Percentiles rank a stretch among this genome's conserved stretches.
These are phyloP conservation scores for Conticribra weissflogii DNA, from an alignment of 108 stramenopile species.

Conservation along the genomic window DNA sequence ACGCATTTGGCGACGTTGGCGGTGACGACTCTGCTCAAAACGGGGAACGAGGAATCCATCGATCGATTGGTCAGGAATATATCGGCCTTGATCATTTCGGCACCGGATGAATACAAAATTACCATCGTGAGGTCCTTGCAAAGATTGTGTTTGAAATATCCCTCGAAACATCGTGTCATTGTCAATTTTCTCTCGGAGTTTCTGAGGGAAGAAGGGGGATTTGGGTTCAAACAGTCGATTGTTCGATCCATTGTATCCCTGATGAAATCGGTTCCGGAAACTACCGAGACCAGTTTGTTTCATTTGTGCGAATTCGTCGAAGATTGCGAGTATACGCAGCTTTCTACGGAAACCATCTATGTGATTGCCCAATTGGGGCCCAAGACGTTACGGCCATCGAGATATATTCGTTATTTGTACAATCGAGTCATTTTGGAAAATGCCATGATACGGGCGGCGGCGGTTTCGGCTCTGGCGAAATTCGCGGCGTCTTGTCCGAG, in stretches of 20 bases:
- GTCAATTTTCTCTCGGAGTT: constrained; percentile 93
- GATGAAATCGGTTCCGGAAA: constrained; percentile 86
- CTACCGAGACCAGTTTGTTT: constrained; percentile 83
- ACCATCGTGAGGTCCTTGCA: constrained; percentile 89
- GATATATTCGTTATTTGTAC: constrained; percentile 98
- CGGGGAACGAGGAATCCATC: constrained; percentile 66
- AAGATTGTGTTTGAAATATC: constrained; percentile 90
- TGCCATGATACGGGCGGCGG: constrained; percentile 92
- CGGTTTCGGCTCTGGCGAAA: constrained; percentile 86
- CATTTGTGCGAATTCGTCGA: constrained; percentile 99
- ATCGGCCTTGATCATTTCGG: constrained; percentile 64
- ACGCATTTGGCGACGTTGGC: constrained; percentile 75
- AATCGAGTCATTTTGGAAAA: constrained; percentile 97
- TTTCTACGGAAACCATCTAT: constrained; percentile 87
- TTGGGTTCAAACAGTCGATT: constrained; percentile 93
- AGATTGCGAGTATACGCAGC: constrained; percentile 95
- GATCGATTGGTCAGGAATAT: constrained; percentile 76
- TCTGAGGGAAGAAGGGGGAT: constrained; percentile 94
- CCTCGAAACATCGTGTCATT: constrained; percentile 89
- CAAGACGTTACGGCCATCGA: constrained; percentile 75
- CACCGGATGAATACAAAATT: constrained; percentile 90
- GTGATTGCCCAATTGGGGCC: constrained; percentile 91
- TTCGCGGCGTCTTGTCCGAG: constrained; percentile 89
- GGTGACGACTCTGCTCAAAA: constrained; percentile 84
- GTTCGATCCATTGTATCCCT: constrained; percentile 87